These are phyloP conservation scores for Beauveria medogensis DNA, from an alignment of 2,329 filamentous ascomycete genomes.

Conservation along the genomic window DNA sequence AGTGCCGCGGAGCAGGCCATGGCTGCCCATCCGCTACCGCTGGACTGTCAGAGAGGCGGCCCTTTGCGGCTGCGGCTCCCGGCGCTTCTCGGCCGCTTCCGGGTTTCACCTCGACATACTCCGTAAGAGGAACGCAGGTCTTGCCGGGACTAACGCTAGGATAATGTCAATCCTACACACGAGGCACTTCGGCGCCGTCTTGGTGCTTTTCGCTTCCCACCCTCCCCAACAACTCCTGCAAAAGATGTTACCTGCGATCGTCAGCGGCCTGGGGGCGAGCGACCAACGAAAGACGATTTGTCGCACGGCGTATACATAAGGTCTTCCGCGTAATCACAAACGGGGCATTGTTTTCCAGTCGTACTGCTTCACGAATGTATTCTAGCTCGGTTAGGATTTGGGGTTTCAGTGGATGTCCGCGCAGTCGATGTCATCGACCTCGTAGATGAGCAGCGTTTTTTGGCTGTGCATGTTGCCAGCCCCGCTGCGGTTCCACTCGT, in stretches of 20 bases:
- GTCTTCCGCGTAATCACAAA: neutral
- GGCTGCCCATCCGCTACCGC: neutral
- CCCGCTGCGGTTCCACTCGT: neutral
- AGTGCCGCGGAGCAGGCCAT: too few relatives aligned
- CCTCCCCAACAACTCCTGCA: neutral
- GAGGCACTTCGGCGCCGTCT: neutral
- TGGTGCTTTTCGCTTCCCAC: neutral
- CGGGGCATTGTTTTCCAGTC: neutral
- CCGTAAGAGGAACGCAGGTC: neutral
- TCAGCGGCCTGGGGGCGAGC: neutral
- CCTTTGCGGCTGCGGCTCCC: neutral
- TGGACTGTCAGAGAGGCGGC: neutral
- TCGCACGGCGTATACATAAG: neutral
- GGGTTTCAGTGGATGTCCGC: neutral
- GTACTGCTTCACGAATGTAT: too few relatives aligned
- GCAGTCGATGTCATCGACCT: neutral
- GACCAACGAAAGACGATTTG: neutral
- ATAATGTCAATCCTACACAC: neutral
- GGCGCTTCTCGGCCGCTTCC: neutral
- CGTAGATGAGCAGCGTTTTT: neutral
- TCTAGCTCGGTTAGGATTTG: neutral
- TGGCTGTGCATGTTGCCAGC: neutral
- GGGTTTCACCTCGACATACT: neutral
- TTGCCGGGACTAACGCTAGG: neutral
- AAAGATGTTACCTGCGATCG: neutral